Evolutionary conservation across 345 rosid species (phyloP).

Genomic region (Populus pruinosa): DNA sequence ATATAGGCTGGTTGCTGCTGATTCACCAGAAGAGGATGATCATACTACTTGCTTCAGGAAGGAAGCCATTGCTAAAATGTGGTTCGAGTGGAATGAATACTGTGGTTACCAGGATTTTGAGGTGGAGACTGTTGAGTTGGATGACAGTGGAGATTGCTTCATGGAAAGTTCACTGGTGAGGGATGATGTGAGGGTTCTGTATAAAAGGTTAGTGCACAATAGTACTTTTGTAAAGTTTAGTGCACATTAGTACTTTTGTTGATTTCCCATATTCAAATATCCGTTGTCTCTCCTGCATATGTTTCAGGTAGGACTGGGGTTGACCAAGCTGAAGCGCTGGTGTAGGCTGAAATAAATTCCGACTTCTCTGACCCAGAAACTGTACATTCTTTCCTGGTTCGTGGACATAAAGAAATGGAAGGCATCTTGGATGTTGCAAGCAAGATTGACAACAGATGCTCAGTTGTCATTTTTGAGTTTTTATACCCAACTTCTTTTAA

Average conservation of each 20-base stretch:
- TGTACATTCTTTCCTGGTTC: neutral
- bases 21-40: constrained; percentile 75
- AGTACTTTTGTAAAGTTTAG: constrained; percentile 44
- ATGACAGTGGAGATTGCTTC: constrained; percentile 57
- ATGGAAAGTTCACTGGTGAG: constrained; percentile 53
- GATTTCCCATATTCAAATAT: neutral
- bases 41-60: constrained; percentile 60
- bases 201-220: constrained; percentile 55
- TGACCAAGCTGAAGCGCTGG: neutral
- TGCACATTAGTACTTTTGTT: neutral
- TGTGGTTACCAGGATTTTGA: constrained; percentile 51
- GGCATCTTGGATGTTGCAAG: neutral
- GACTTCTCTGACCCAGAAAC: neutral
- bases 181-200: constrained; percentile 58
- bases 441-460: neutral
- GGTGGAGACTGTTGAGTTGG: constrained; percentile 43
- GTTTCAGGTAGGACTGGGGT: constrained; percentile 27
- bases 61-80: constrained; percentile 78
- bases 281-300: constrained; percentile 12
- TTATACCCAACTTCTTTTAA: neutral
- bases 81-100: constrained; percentile 90
- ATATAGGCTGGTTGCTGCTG: constrained; percentile 69
- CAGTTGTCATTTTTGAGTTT: neutral
- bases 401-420: neutral
- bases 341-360: neutral